phyloP scores from a whole-genome alignment of 2,329 filamentous ascomycete genomes.

The Orbilia blumenaviensis region DNA sequence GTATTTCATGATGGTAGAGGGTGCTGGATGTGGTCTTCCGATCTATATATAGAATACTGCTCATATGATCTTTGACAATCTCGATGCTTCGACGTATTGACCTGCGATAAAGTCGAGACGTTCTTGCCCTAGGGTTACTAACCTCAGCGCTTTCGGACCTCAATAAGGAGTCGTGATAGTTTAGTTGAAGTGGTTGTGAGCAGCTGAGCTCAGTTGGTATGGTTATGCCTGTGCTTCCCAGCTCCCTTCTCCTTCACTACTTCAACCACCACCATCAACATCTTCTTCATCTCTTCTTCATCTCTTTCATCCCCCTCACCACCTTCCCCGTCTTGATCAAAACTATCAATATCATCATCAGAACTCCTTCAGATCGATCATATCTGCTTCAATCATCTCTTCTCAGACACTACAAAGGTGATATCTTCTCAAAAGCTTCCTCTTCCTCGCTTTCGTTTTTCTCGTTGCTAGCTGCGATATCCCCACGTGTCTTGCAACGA shows the following conservation, averaged over 20 bases:
- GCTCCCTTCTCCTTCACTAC: background rate
- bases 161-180: no score
- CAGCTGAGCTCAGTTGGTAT: background rate
- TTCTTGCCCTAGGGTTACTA: no score
- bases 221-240: background rate
- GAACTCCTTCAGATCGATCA: background rate
- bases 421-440: background rate
- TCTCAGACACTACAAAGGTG: background rate
- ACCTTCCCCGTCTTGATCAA: background rate
- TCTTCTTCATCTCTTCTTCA: background rate
- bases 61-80: background rate
- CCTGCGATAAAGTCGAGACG: background rate
- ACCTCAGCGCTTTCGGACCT: no score
- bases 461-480: background rate
- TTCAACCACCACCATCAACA: no score
- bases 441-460: background rate
- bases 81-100: no score
- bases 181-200: no score
- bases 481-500: background rate
- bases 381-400: background rate
- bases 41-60: background rate
- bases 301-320: background rate
- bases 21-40: background rate
- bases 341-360: background rate
- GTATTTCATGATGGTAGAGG: background rate